phyloP scores from a whole-genome alignment of 306 rosid genomes.

The Datisca glomerata region DNA sequence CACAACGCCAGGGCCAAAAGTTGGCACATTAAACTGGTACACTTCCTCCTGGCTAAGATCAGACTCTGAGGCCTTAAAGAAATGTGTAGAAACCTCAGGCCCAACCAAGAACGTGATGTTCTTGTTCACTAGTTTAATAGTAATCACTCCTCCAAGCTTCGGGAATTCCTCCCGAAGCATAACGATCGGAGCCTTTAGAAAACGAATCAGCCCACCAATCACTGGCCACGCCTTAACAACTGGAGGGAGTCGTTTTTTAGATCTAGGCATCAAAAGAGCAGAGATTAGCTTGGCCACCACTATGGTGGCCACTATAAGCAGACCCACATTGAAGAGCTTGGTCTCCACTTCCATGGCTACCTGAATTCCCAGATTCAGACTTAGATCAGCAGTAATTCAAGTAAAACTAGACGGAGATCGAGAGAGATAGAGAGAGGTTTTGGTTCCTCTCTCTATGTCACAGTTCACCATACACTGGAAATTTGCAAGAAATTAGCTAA shows the following conservation, averaged over 20 bases:
- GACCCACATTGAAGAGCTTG: conserved; percentile 31
- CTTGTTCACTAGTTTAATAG: conserved; percentile 50
- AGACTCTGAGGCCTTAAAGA: conserved; percentile 74
- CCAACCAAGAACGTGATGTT: conserved; percentile 78
- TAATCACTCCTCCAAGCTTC: conserved; percentile 76
- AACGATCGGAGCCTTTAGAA: conserved; percentile 70
- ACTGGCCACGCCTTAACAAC: conserved; percentile 38
- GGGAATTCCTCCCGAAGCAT: conserved; percentile 79
- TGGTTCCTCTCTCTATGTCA: too few species aligned
- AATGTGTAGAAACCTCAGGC: conserved; percentile 85
- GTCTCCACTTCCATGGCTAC: conserved; percentile 21
- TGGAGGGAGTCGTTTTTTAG: conserved; percentile 56
- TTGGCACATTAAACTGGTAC: conserved; percentile 88
- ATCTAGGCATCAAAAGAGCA: conserved; percentile 39
- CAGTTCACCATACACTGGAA: too few species aligned
- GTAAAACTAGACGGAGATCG: too few species aligned
- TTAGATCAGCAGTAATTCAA: too few species aligned
- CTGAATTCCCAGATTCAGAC: conserved; percentile 1
- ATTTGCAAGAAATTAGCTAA: too few species aligned
- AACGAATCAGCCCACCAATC: conserved; percentile 51
- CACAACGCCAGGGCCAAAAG: conserved; percentile 92
- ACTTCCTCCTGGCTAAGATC: conserved; percentile 96
- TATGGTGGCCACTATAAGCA: conserved; percentile 51
- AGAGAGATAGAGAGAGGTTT: too few species aligned
- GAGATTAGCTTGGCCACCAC: conserved; percentile 49